These are phyloP conservation scores for Toxicodendron radicans DNA, from an alignment of 345 rosid species.

Conservation along the genomic window DNA sequence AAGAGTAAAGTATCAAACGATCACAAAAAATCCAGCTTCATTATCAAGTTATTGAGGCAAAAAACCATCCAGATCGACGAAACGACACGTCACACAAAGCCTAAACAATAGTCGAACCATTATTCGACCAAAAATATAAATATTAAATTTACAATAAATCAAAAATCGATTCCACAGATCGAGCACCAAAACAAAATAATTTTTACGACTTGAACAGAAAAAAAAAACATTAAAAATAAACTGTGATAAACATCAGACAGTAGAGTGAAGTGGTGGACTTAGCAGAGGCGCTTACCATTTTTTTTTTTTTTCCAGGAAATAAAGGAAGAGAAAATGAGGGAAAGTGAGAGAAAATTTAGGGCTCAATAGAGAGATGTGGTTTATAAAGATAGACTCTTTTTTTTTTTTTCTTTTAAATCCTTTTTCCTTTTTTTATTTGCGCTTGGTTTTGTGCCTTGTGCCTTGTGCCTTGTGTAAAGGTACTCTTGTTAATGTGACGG, in stretches of 20 bases:
- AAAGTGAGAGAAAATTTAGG: constrained; percentile 41
- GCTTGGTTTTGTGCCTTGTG: not conserved
- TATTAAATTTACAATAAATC: not conserved
- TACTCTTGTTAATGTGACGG: constrained; percentile 7
- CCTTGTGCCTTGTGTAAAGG: not conserved
- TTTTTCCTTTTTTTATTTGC: not conserved
- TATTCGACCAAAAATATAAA: not conserved
- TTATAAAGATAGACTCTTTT: constrained; percentile 16
- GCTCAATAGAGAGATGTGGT: constrained; percentile 5
- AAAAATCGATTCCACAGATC: constrained; percentile 1
- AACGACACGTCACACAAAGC: not conserved
- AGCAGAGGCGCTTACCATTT: constrained; percentile 35
- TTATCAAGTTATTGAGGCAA: not conserved
- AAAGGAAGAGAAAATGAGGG: constrained; percentile 22
- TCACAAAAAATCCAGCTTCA: not conserved
- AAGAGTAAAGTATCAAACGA: not conserved
- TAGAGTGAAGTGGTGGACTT: not conserved
- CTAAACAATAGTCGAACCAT: not conserved
- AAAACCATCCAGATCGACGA: constrained; percentile 5
- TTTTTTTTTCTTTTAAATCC: not conserved
- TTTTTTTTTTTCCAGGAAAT: constrained; percentile 25
- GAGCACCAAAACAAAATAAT: not conserved
- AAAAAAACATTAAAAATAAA: not conserved
- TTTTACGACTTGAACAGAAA: not conserved
- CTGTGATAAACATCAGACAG: not conserved